Base-by-base conservation (phyloP, 2,329 filamentous ascomycete genomes). In the Botrytis medusae region DNA sequence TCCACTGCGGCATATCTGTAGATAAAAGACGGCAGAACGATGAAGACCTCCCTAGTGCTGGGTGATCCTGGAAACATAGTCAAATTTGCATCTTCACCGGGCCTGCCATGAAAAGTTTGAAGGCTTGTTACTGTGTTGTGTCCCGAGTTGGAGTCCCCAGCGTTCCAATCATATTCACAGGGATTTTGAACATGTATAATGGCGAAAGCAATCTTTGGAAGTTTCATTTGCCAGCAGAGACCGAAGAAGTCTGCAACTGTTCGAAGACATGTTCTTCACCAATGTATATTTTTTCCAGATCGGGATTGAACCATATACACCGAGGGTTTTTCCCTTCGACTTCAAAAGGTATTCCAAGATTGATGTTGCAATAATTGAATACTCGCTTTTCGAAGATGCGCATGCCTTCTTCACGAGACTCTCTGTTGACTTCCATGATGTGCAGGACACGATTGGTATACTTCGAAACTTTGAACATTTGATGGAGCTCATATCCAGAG, bases 351-450 rank as follows among this genome's bases (percentile, higher is more conserved):
- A 20, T 22, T 12, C 16, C 14, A 18, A 10, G 10, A 32, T 44
- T 1, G 14, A 20, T n/a, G n/a, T 29, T 18, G 14, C 29, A 60
- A 25, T 32, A 18, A 4, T 42, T 44, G 57, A 61, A 44, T 34
- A 34, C 18, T 37, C 51, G 34, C 42, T 62, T 70, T 20, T 37
- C 37, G 20, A 46, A 62, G 32, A 40, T 46, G 1, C 14, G 57
- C 57, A 37, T 40, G 0, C 37, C 29, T 29, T 72, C 69, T 54
- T 9, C 4, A 2, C 60, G 60, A 8, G 69, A 29, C 8, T 65
- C 69, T 18, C 18, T 48, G 29, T 65, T 72, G 32, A 57, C 25
- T 37, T 72, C 42, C 59, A 72, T 54, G 25, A 72, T 72, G 37
- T 34, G 18, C 2, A 60, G 69, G 22, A 42, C 34, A 25, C 34